Evolutionary conservation across 2,329 filamentous ascomycete species (phyloP).

Genomic region (Leptographium galeiforme): DNA sequence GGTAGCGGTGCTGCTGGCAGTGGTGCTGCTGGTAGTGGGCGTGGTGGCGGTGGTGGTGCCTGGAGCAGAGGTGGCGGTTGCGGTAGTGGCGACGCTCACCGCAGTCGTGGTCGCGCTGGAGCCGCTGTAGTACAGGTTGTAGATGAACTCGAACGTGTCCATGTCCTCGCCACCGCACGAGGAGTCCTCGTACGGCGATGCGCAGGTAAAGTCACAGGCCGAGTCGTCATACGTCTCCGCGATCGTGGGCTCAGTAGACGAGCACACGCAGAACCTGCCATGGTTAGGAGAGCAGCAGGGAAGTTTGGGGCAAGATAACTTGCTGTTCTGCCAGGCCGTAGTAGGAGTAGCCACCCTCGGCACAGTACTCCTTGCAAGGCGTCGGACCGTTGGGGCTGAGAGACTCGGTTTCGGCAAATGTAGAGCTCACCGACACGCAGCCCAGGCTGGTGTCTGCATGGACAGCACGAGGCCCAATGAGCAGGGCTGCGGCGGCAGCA

Average conservation of each 20-base stretch:
- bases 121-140: constrained; percentile 8
- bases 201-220: constrained; percentile 7
- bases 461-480: constrained; percentile 2
- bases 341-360: constrained; percentile 7
- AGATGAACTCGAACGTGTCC: constrained; percentile 9
- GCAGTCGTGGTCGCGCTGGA: neutral
- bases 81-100: neutral
- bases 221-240: constrained; percentile 9
- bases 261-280: constrained; percentile 10
- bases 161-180: constrained; percentile 9
- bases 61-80: neutral
- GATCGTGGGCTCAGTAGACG: constrained; percentile 5
- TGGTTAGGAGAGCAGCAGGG: neutral
- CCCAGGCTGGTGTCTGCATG: constrained; percentile 7
- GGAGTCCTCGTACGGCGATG: constrained; percentile 5
- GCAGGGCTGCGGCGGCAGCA: constrained; percentile 2
- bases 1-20: neutral
- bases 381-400: constrained; percentile 7
- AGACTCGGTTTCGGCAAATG: constrained; percentile 4
- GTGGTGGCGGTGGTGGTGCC: neutral
- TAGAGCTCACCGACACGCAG: constrained; percentile 11
- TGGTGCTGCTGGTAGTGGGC: neutral
- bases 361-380: constrained; percentile 6
- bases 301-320: neutral
- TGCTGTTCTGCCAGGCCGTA: constrained; percentile 9